Conservation (phyloP, 345 rosid species). For the Syzygium aqueum region DNA sequence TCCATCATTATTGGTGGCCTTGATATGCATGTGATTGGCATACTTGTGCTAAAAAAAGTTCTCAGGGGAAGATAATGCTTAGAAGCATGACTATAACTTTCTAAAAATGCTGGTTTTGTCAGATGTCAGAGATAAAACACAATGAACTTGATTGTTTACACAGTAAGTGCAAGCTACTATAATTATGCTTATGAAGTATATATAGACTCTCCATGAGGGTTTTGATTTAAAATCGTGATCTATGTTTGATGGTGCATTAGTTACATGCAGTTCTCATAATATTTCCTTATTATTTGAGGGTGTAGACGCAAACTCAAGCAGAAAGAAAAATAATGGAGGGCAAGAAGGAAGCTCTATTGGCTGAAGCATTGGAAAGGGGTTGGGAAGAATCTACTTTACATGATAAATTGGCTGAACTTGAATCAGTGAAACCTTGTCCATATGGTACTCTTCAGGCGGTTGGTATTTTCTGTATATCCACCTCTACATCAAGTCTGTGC, state of each 20-base stretch:
- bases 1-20: not conserved
- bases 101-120: not conserved
- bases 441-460: constrained; percentile 57
- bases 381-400: constrained; percentile 21
- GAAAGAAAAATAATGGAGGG: constrained; percentile 51
- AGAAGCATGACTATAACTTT: not conserved
- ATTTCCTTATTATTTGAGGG: not conserved
- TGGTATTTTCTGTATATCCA: constrained; percentile 9
- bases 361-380: constrained; percentile 31
- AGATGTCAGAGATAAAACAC: not conserved
- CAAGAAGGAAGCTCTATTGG: constrained; percentile 44
- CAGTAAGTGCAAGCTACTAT: not conserved
- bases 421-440: constrained; percentile 40
- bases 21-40: not conserved
- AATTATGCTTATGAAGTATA: not conserved
- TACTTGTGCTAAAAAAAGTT: not conserved
- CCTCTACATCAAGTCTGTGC: not conserved
- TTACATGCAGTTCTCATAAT: not conserved
- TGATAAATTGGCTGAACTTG: constrained; percentile 43
- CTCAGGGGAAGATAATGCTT: not conserved
- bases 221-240: not conserved
- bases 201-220: not conserved
- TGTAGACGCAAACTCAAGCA: constrained; percentile 67
- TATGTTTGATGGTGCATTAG: not conserved
- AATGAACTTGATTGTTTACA: not conserved